Conservation (phyloP, 805 yeast genomes). For the Pichia deserticola region DNA sequence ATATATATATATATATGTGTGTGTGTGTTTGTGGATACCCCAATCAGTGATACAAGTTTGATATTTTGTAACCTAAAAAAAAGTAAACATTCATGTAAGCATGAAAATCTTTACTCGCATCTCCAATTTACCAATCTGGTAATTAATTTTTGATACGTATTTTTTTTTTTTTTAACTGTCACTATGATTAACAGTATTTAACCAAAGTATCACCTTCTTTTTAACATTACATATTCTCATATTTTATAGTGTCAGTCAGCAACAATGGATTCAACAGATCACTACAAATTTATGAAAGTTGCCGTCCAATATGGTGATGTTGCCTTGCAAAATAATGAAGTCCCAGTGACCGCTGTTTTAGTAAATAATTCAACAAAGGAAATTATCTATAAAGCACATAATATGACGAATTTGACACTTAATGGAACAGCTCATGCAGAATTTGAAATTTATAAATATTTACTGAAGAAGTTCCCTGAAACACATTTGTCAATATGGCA, state of each 20-base stretch:
- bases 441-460: slow-evolving; percentile 64
- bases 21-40: too few species aligned
- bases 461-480: slow-evolving; percentile 30
- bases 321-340: slow-evolving; percentile 64
- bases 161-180: too few species aligned
- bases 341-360: slow-evolving; percentile 79
- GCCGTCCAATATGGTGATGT: slow-evolving; percentile 52
- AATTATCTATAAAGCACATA: slow-evolving; percentile 70
- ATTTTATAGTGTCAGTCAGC: background rate
- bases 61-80: background rate
- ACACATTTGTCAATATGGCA: slow-evolving; percentile 32
- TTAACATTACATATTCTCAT: background rate
- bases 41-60: too few species aligned
- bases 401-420: slow-evolving; percentile 75
- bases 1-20: too few species aligned
- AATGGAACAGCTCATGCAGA: slow-evolving; percentile 94
- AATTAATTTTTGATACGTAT: too few species aligned
- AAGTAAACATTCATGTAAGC: background rate
- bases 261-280: slow-evolving; percentile 6
- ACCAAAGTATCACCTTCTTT: background rate
- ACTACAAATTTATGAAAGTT: slow-evolving; percentile 38
- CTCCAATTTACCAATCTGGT: background rate
- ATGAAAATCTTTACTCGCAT: background rate
- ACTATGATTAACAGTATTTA: too few species aligned
- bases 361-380: slow-evolving; percentile 33